Evolutionary conservation across 257 asterid genomes (phyloP).

Genomic region (Marsdenia floribunda): DNA sequence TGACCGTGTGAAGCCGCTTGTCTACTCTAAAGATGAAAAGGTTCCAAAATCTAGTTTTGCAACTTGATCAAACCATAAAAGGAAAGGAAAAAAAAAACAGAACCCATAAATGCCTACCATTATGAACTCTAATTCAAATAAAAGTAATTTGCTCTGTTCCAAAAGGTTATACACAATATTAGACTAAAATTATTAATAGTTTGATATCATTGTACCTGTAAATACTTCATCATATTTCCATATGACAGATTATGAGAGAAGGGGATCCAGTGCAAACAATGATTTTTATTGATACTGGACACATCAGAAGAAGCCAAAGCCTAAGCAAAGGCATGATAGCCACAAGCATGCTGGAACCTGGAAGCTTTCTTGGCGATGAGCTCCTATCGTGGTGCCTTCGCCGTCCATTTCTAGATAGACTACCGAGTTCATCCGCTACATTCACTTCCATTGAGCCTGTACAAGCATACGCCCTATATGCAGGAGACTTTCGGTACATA

Average conservation of each 20-base stretch:
- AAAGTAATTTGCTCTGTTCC: no score
- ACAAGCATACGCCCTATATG: constrained; percentile 28
- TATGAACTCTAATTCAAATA: no score
- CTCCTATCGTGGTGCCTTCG: constrained; percentile 38
- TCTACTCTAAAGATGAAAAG: constrained; percentile 25
- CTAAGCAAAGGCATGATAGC: constrained; percentile 18
- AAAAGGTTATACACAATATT: background rate
- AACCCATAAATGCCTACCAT: background rate
- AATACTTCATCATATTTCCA: no score
- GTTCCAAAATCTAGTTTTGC: background rate
- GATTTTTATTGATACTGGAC: constrained; percentile 28
- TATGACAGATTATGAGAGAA: constrained; percentile 27
- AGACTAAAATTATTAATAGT: background rate
- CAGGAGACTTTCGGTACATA: constrained; percentile 24
- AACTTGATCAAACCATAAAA: background rate
- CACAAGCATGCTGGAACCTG: constrained; percentile 28
- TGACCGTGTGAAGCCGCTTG: constrained; percentile 22
- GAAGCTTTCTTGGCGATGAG: constrained; percentile 38
- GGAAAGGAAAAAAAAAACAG: background rate
- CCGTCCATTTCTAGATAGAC: constrained; percentile 24
- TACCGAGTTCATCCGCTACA: constrained; percentile 33
- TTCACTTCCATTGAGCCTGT: constrained; percentile 24
- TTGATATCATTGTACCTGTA: background rate
- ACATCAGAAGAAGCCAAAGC: constrained; percentile 27
- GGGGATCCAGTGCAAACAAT: constrained; percentile 34